A percentile compares a stretch with the other conserved stretches of the same genome.
Conservation (phyloP, 2,329 filamentous ascomycete genomes). For the Diaporthe helianthi region DNA sequence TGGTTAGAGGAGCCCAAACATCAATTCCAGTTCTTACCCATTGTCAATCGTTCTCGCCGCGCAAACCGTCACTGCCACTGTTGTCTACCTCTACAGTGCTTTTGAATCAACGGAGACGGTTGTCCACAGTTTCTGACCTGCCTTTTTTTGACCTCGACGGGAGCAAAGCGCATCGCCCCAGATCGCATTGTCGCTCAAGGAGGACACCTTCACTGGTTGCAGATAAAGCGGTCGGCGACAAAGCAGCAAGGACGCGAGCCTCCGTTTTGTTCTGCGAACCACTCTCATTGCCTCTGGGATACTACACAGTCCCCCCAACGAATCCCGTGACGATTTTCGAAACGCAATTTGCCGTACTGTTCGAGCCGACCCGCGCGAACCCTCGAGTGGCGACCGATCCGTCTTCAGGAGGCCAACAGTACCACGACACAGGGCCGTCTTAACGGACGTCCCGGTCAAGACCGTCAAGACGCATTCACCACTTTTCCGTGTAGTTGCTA, state of each 20-base stretch:
- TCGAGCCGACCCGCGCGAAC: not conserved
- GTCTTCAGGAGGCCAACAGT: not conserved
- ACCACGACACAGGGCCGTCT: conserved; percentile 15
- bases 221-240: conserved; percentile 33
- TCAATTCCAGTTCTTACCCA: conserved; percentile 10
- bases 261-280: not conserved
- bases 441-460: conserved; percentile 38
- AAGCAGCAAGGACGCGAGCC: conserved; percentile 32
- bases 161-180: conserved; percentile 26
- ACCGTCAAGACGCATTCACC: conserved; percentile 75
- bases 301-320: not conserved
- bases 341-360: not conserved
- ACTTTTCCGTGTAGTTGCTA: conserved; percentile 68
- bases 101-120: conserved; percentile 23
- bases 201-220: conserved; percentile 35
- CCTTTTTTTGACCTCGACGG: conserved; percentile 32
- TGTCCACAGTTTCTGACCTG: conserved; percentile 30
- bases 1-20: not conserved
- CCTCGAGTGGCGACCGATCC: not conserved
- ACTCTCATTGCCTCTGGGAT: not conserved
- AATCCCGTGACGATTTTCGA: not conserved
- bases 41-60: conserved; percentile 30
- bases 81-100: conserved; percentile 14
- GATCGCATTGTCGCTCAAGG: conserved; percentile 30
- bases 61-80: conserved; percentile 21